Evolutionary conservation across 2,329 filamentous ascomycete genomes (phyloP), one percentile per base, ranked within the genome.

Genomic region (Diaporthe amygdali): DNA sequence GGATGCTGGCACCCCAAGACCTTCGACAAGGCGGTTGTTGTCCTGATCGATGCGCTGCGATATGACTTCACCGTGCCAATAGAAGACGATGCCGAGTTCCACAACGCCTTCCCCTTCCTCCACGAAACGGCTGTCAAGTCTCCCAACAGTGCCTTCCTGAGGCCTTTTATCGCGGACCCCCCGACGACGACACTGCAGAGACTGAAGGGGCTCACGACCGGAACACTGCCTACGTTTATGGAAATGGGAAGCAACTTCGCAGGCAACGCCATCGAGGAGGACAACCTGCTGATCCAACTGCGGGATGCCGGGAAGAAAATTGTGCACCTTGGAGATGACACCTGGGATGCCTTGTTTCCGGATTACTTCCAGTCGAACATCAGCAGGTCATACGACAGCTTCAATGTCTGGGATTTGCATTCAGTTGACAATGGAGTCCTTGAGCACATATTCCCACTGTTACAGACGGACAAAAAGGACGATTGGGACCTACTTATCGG

Each of bases 331-430:
- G 96, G 96, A n/a, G 96, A 99, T 80, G 96, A 99, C 82, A 99
- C 96, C 5, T 99, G 96, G 96, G 93, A 95, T 75, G 89, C 94
- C 52, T 85, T 99, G 20, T 99, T 98, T 79, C 96, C 96, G 0
- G 94, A 88, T n/a, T 95, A 97, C 81, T 99, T 99, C 77, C 92
- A 97, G 80, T 84, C 91, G 10, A 93, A 96, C 70, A 90, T 98
- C 70, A 97, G 95, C 76, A 90, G 88, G 76, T 90, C 96, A 0
- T 99, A 97, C 81, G 96, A 98, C 80, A 98, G 96, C 73, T 97
- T 99, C 84, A 98, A 98, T 78, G 96, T 98, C 8, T 98, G 95
- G 94, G 96, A 99, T 80, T 82, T 99, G 76, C 95, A 98, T 80
- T 98, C 96, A 0, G 94, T 99, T 3, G 96, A 99, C 79, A 96